phyloP scores from a whole-genome alignment of 1,284 basidiomycete genomes.

The Tilletia caries region DNA sequence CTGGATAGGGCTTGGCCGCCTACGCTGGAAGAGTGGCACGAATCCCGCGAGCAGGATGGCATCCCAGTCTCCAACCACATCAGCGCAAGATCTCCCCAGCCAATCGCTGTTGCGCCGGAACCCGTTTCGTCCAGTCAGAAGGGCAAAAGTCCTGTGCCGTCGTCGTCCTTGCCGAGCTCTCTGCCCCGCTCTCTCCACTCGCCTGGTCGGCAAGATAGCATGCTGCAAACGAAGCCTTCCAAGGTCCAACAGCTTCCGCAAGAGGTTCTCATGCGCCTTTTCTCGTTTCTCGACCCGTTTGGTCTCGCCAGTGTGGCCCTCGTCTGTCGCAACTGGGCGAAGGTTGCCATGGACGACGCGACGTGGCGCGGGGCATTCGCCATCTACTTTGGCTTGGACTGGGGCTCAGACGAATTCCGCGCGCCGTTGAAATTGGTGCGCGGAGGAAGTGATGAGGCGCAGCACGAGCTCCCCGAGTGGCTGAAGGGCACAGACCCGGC shows the following conservation, averaged over 20 bases:
- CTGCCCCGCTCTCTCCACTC: not conserved
- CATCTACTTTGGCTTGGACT: constrained; percentile 66
- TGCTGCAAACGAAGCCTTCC: not conserved
- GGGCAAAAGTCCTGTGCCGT: too few relatives aligned
- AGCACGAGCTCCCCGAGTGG: not conserved
- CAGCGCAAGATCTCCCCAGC: not conserved
- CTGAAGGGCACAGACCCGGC: not conserved
- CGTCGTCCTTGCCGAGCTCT: not conserved
- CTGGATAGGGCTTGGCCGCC: not conserved
- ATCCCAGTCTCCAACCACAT: not conserved
- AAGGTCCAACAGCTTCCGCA: constrained; percentile 59
- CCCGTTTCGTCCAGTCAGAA: too few relatives aligned
- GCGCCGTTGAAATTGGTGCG: constrained; percentile 18
- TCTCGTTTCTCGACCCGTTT: constrained; percentile 69
- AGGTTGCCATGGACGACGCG: constrained; percentile 71
- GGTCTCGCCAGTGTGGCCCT: constrained; percentile 64
- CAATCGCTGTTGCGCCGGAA: too few relatives aligned
- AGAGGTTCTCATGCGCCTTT: constrained; percentile 74
- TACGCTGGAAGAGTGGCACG: not conserved
- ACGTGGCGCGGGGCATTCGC: constrained; percentile 80
- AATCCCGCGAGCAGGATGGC: not conserved
- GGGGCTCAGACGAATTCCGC: constrained; percentile 61
- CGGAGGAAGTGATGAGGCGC: not conserved
- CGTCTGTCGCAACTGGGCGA: constrained; percentile 62
- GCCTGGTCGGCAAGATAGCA: not conserved